Base-by-base conservation (phyloP, 2,329 filamentous ascomycete genomes). In the Exutisphaerella laricina region DNA sequence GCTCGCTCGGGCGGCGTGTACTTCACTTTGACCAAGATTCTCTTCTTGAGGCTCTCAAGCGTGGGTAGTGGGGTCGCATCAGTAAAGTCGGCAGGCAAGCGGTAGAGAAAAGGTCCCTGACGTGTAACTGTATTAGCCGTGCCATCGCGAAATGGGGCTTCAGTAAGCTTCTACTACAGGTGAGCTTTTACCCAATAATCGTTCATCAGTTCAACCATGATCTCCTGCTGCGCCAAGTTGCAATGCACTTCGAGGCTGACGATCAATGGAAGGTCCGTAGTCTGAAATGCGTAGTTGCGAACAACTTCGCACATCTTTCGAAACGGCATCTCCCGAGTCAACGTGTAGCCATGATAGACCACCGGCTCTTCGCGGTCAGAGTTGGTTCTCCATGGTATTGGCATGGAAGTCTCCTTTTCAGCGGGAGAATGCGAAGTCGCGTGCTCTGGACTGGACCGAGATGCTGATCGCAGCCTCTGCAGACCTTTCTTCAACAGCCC, bases 231-330 rank as follows among this genome's bases (percentile, higher is more conserved):
- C 40, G 85, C 79, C 1, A 75, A 70, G 48, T 83, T 79, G 10
- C 88, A 84, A 63, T 97, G 90, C 0, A 97, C 86, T 65, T 98
- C 92, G 4, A 97, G 74, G 62, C 88, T 95, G 52, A 97, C 79
- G 45, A 97, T 94, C 28, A 98, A 71, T 1, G 92, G 92, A 14
- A 95, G 71, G 39, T 85, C 77, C 46, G 79, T 60, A 10, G 71
- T 76, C 20, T 78, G 70, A 57, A 97, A 97, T 0, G 88, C 89
- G 46, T 80, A 79, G 43, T 94, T 80, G 28, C 77, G 74, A 48
- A 97, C 44, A 85, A 84, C 83, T 50, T 78, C 75, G 66, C 89
- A 95, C 2, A 96, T 90, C 41, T 87, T 81, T 43, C 89, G 80
- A 64, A 97, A 96, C 0, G 84, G 78, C 39, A 94, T 83, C n/a